phyloP scores from a whole-genome alignment of 768 basidiomycete species.

The Suillus paluster region DNA sequence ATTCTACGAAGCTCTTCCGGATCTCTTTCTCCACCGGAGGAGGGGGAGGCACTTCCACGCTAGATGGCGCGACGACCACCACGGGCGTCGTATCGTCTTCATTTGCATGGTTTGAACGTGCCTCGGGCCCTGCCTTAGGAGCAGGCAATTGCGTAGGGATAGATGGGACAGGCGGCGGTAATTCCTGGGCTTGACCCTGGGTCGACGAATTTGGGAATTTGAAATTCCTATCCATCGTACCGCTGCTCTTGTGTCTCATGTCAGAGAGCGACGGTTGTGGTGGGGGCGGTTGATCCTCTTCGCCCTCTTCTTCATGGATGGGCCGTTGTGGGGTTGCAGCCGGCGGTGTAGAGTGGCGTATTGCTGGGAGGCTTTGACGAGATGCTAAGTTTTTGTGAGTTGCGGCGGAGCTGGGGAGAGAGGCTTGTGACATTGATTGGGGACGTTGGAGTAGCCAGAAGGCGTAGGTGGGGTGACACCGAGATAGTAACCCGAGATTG shows the following conservation, averaged over 20 bases:
- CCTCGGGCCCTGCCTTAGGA: conserved; percentile 3
- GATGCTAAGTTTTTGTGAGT: conserved; percentile 45
- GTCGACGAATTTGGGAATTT: conserved; percentile 63
- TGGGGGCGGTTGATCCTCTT: conserved; percentile 34
- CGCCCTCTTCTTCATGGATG: conserved; percentile 47
- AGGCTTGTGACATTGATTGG: conserved; percentile 78
- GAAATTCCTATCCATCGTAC: conserved; percentile 81
- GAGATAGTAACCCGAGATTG: conserved; percentile 83
- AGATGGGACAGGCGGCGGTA: conserved; percentile 18
- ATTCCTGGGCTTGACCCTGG: conserved; percentile 8
- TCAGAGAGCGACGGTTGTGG: conserved; percentile 15
- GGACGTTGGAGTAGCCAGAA: conserved; percentile 51
- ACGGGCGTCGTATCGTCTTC: conserved; percentile 18
- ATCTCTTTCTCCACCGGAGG: conserved; percentile 79
- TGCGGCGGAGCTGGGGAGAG: conserved; percentile 48
- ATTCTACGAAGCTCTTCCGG: conserved; percentile 46
- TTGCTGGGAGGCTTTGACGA: conserved; percentile 72
- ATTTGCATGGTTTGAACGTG: conserved; percentile 15
- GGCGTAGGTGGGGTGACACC: conserved; percentile 62
- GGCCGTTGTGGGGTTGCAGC: conserved; percentile 39
- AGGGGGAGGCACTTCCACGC: conserved; percentile 79
- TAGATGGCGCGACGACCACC: conserved; percentile 57
- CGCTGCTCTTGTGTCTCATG: conserved; percentile 52
- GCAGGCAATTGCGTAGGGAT: conserved; percentile 23
- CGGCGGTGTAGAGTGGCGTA: conserved; percentile 49